These are phyloP conservation scores for Pleurotus tuber-regium DNA, from an alignment of 768 basidiomycete species.

Conservation along the genomic window DNA sequence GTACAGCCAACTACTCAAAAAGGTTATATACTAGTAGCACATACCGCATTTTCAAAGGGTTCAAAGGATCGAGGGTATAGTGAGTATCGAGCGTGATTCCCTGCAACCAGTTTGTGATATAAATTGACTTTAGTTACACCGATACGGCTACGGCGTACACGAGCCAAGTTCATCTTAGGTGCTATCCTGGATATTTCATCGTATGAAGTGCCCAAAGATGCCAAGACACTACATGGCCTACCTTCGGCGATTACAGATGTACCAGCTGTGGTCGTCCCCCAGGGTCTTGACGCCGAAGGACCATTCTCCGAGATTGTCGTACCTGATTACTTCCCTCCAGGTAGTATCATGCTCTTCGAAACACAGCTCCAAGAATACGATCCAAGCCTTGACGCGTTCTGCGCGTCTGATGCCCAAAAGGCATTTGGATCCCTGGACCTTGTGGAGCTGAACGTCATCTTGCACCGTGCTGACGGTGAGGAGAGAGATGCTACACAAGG, in stretches of 20 bases:
- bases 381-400: constrained; percentile 67
- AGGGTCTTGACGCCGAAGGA: constrained; percentile 63
- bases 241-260: constrained; percentile 68
- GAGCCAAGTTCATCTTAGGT: constrained; percentile 79
- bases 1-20: constrained; percentile 89
- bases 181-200: constrained; percentile 68
- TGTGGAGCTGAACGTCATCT: constrained; percentile 83
- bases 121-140: constrained; percentile 61
- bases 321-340: constrained; percentile 92
- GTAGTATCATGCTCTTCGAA: constrained; percentile 90
- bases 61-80: constrained; percentile 78
- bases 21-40: constrained; percentile 89
- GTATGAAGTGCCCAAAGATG: constrained; percentile 49
- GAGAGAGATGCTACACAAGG: constrained; percentile 87
- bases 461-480: constrained; percentile 89
- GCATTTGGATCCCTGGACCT: constrained; percentile 74
- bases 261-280: constrained; percentile 51
- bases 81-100: constrained; percentile 34
- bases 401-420: constrained; percentile 64
- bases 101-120: constrained; percentile 2
- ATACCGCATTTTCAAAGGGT: constrained; percentile 87
- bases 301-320: constrained; percentile 77
- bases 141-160: constrained; percentile 78
- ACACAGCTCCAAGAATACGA: constrained; percentile 81
- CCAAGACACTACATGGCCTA: constrained; percentile 64